A percentile compares a stretch with the other conserved stretches of the same genome.
Conservation (phyloP, 1,139 yeast species). For the Yamadazyma friedrichii region DNA sequence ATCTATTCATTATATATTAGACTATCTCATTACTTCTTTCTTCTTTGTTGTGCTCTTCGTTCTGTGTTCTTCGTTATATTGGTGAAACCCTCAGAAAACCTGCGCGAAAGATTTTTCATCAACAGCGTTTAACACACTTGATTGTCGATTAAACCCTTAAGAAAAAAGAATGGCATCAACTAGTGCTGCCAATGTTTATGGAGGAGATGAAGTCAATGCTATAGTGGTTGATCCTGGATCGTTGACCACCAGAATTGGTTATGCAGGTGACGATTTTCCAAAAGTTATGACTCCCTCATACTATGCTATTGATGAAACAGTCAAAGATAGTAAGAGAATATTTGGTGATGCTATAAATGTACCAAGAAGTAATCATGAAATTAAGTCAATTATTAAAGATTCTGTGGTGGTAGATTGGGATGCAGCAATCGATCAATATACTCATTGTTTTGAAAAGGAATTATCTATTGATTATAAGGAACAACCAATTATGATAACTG, state of each 20-base stretch:
- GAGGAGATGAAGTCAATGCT: slow-evolving; percentile 84
- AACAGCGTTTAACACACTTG: neutral
- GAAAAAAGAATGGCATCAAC: slow-evolving; percentile 10
- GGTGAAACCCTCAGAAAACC: too few relatives aligned
- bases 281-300: slow-evolving; percentile 70
- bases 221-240: slow-evolving; percentile 92
- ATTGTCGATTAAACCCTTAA: too few relatives aligned
- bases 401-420: slow-evolving; percentile 73
- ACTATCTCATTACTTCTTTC: neutral
- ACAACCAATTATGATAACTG: slow-evolving; percentile 78
- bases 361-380: slow-evolving; percentile 52
- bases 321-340: slow-evolving; percentile 20
- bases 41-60: neutral
- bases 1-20: neutral
- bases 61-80: neutral
- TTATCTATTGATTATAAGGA: slow-evolving; percentile 58
- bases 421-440: slow-evolving; percentile 66
- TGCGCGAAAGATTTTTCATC: neutral
- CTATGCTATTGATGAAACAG: slow-evolving; percentile 28
- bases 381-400: slow-evolving; percentile 60
- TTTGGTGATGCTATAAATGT: slow-evolving; percentile 60
- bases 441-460: slow-evolving; percentile 46
- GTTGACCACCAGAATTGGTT: slow-evolving; percentile 78
- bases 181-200: slow-evolving; percentile 29
- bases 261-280: slow-evolving; percentile 93